Base-by-base conservation (phyloP, 2,329 filamentous ascomycete species). In the Colletotrichum acutatum region DNA sequence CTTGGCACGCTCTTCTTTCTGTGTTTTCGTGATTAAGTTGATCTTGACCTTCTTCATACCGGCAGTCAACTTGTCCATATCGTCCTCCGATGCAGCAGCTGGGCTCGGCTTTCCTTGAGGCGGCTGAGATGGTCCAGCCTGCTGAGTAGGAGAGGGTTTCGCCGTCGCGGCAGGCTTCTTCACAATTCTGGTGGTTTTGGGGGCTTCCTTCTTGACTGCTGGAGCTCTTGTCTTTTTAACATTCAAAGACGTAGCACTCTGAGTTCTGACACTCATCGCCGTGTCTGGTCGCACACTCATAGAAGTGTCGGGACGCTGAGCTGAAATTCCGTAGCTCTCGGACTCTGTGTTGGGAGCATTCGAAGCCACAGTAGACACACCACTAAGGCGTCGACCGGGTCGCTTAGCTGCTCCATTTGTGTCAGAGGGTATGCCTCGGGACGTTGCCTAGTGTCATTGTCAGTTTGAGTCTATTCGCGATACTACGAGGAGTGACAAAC, bases 41-140 rank as follows among this genome's bases (percentile, higher is more conserved):
- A 92, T 90, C 78, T 88, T 91, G 71, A 92, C 89, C 79, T 88
- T 90, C 78, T 89, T 91, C 86, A 92, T 88, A 1, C 88, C 87
- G 46, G 83, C 84, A 0, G 89, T 88, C 73, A 92, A 84, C 62
- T 82, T 86, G 66, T 91, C 88, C 46, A 92, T 78, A 61, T 87
- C 87, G 60, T 85, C 82, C 3, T 76, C 77, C 8, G 78, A 61
- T 16, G 74, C 75, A 5, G 71, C 57, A 3, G 46, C 57, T 16
- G 63, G 56, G 37, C 61, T 66, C 12, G 62, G 11, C 19, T 56
- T 66, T 14, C 37, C 12, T 52, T 73, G 54, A 37, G 60, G 61
- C 12, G 74, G 61, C 22, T 60, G 56, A 32, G 58, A 52, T 19
- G 66, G 60, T 26, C 46, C 68, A 7, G 42, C 19, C 22, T 54